Evolutionary conservation across 2,329 filamentous ascomycete species (phyloP), one percentile per base, ranked within the genome.

Genomic region (Periglandula ipomoeae): DNA sequence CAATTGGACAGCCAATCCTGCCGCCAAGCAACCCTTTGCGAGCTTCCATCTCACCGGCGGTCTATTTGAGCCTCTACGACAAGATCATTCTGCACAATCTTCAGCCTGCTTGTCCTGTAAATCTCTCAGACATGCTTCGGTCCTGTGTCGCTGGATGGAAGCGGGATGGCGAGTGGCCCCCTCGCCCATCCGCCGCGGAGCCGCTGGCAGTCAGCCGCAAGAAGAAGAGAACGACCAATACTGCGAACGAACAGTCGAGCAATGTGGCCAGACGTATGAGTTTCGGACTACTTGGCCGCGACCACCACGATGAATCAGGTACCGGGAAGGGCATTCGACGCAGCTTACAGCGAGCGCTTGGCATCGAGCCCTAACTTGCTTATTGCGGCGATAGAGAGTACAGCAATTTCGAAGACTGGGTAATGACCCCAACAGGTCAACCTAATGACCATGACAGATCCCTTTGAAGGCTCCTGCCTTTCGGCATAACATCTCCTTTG

Each of bases 111-210:
- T 87, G 94, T 15, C 91, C 91, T 3, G 85, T 96, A 60, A 96
- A 95, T 58, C 77, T 97, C 0, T 71, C 76, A 26, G 88, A 95
- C 58, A 83, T 96, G 70, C 81, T 87, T 20, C 78, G 81, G 9
- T 81, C 87, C 11, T 86, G 91, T 55, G 89, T 97, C 1, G 76
- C 85, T 24, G 91, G 91, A 39, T 96, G 91, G 91, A 95, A 94
- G 65, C 78, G 87, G 37, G 88, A 93, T 58, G 90, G 89, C 15
- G 88, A 95, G 65, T 97, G 91, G 91, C 90, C 91, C 4, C 88
- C 17, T 59, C 75, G 42, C 57, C 72, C 41, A 71, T 78, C 59
- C 63, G 73, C 53, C 69, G 49, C 68, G 56, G 47, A 65, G 59
- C 52, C 65, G 56, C 32, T 55, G 10, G 59, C 68, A 4, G 65